Evolutionary conservation across 257 asterid genomes (phyloP), one percentile per base, ranked within the genome.

Genomic region (Asclepias syriaca): DNA sequence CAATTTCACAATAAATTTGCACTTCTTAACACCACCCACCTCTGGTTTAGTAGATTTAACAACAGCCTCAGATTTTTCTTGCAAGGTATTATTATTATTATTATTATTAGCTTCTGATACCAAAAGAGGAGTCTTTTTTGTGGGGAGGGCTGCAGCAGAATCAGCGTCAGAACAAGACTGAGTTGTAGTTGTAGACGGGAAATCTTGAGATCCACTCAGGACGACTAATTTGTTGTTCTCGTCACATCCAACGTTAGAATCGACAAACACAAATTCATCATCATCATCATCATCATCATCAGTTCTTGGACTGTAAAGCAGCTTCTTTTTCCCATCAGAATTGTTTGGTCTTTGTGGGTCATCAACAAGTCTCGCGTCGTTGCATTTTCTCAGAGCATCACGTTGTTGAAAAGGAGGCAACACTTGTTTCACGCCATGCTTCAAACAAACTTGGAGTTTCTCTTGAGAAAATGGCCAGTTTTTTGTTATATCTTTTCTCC

Each of bases 401-500:
- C 76, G 80, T 79, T 92, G 72, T 80, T 87, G 90, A 55, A 91
- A 94, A 75, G 95, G 97, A 43, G 99, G 99, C 86, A 94, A 79
- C 45, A 87, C 81, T 76, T 90, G 87, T 54, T 75, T 87, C 84
- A 85, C 82, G 65, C 90, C 97, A 82, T 88, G 83, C 74, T 86
- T 86, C 78, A 88, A 70, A 81, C 97, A 91, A 87, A 86, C 89
- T 72, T 87, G 93, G 84, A 94, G 81, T 66, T 79, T 86, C 80
- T 88, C 79, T 79, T 73, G 83, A 72, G 99, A 91, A 81, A 94
- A 94, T 55, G 99, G 99, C 99, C 99, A 94, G 61, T 81, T 85
- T 43, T 79, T 90, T 87, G 77, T 72, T 82, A 91, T 80, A 82
- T 88, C 88, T 79, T 89, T 91, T 79, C 78, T 84, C 65, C 99